Conservation (phyloP, 805 yeast species). For the Candida maesae region DNA sequence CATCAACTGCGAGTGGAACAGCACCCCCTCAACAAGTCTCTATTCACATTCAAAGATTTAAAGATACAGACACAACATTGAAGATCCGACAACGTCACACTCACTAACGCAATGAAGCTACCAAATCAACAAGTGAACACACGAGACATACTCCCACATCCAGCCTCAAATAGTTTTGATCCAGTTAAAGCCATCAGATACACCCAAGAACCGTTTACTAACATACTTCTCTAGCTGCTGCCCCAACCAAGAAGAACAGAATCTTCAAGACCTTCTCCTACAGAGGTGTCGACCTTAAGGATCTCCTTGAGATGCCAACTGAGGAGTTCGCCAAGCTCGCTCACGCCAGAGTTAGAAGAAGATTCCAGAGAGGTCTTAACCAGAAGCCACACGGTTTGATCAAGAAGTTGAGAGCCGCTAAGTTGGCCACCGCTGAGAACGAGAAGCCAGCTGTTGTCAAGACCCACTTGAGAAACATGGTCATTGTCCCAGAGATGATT, state of each 20-base stretch:
- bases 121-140: too few species aligned
- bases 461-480: constrained; percentile 99
- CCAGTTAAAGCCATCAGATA: too few species aligned
- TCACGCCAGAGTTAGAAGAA: constrained; percentile 99
- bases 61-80: too few species aligned
- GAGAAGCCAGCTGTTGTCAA: constrained; percentile 98
- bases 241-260: constrained; percentile 73
- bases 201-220: constrained; percentile 13
- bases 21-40: too few species aligned
- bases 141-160: too few species aligned
- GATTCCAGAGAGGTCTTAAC: constrained; percentile 97
- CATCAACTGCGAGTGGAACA: too few species aligned
- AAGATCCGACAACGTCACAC: too few species aligned
- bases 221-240: constrained; percentile 30
- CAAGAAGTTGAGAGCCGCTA: constrained; percentile 97
- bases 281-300: constrained; percentile 98
- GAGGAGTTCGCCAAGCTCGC: constrained; percentile 97
- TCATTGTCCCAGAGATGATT: constrained; percentile 99
- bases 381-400: constrained; percentile 93
- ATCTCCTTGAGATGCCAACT: constrained; percentile 87
- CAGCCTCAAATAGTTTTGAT: too few species aligned
- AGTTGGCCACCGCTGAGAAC: constrained; percentile 80
- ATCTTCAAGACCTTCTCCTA: constrained; percentile 92
- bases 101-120: too few species aligned
- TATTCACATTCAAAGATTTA: too few species aligned